These are phyloP conservation scores for Falciphora oryzae DNA, from an alignment of 2,329 filamentous ascomycete genomes.

Conservation along the genomic window DNA sequence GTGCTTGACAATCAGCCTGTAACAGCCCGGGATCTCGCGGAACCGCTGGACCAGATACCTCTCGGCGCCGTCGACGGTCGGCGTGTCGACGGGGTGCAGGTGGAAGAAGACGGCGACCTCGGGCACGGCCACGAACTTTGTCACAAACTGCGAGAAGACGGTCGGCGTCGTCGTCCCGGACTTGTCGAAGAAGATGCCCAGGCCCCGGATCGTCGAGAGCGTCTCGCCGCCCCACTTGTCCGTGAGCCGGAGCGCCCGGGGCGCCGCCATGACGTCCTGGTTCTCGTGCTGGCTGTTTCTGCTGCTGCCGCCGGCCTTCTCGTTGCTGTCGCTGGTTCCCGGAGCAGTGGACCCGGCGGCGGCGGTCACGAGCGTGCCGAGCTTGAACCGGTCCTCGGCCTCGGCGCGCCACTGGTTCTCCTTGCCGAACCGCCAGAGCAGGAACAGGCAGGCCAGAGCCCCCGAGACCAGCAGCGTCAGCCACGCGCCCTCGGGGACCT, in stretches of 20 bases:
- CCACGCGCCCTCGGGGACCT: constrained; percentile 73
- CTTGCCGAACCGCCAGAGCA: constrained; percentile 75
- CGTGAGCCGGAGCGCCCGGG: constrained; percentile 22
- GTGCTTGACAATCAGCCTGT: constrained; percentile 61
- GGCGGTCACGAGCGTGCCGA: constrained; percentile 37
- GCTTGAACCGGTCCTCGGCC: constrained; percentile 51
- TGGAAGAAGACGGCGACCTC: constrained; percentile 68
- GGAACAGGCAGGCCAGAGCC: constrained; percentile 58
- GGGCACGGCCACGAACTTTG: constrained; percentile 60
- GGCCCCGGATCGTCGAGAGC: constrained; percentile 43
- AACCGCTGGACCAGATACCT: constrained; percentile 39
- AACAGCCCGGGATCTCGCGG: constrained; percentile 52
- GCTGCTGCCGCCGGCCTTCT: background rate
- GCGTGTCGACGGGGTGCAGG: constrained; percentile 54
- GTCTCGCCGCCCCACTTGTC: constrained; percentile 35
- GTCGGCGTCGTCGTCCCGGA: constrained; percentile 57
- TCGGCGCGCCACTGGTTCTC: constrained; percentile 72
- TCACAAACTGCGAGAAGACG: constrained; percentile 66
- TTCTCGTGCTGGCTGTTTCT: background rate
- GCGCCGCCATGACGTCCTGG: background rate
- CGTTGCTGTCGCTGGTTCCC: background rate
- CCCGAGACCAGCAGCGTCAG: constrained; percentile 64
- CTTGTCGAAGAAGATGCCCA: constrained; percentile 74
- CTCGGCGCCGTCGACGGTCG: constrained; percentile 43
- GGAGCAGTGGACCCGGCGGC: constrained; percentile 52